Conservation (phyloP, 2,329 filamentous ascomycete genomes). For the Xylaria sp. region DNA sequence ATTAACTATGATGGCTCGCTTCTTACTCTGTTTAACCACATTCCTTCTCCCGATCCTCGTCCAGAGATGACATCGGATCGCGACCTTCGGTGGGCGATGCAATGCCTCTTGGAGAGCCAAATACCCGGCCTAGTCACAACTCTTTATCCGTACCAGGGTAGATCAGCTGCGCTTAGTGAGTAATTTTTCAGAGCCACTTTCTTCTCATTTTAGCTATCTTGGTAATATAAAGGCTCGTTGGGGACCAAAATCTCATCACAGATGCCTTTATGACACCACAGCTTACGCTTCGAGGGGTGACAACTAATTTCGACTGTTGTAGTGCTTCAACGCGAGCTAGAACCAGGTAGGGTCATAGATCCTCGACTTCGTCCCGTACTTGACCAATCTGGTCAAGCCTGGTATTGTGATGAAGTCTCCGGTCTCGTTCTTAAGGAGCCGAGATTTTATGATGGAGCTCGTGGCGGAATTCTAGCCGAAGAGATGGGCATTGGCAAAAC, state of each 20-base stretch:
- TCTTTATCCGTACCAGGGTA: conserved; percentile 81
- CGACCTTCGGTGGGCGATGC: conserved; percentile 64
- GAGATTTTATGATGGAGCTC: conserved; percentile 75
- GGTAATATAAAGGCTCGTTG: neutral
- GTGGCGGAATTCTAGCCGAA: conserved; percentile 82
- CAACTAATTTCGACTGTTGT: neutral
- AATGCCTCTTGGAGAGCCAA: conserved; percentile 63
- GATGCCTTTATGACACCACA: neutral
- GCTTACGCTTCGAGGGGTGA: neutral
- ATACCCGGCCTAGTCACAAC: conserved; percentile 69
- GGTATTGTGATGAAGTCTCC: conserved; percentile 76
- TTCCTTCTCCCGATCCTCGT: conserved; percentile 74
- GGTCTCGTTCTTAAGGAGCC: conserved; percentile 72
- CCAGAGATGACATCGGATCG: conserved; percentile 59
- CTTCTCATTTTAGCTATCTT: neutral
- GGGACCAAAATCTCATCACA: no score
- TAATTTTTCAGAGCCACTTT: neutral
- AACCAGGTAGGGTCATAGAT: conserved; percentile 73
- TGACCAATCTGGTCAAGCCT: conserved; percentile 70
- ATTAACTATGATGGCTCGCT: conserved; percentile 62
- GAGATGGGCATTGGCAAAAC: conserved; percentile 90
- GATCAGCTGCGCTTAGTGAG: conserved; percentile 74
- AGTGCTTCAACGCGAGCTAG: conserved; percentile 81
- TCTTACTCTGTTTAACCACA: conserved; percentile 76
- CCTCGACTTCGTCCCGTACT: conserved; percentile 71